Percentiles rank a stretch among this genome's conserved stretches.
phyloP scores from a whole-genome alignment of 352 stramenopile species.

The Elongisporangium anandrum region DNA sequence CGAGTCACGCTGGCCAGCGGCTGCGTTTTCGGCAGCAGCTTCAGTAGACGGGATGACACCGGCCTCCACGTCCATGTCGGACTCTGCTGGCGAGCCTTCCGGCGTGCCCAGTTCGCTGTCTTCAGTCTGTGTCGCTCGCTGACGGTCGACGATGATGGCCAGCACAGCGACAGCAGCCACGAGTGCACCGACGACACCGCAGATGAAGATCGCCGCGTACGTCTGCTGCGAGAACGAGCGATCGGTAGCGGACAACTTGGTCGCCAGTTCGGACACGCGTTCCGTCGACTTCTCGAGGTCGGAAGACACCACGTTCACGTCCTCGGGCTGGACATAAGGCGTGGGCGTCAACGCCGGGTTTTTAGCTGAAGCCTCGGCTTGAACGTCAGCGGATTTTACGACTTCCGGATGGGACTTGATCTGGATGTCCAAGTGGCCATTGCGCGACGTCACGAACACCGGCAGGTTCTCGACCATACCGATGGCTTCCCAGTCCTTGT shows the following conservation, averaged over 20 bases:
- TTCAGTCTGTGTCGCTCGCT: conserved; percentile 14
- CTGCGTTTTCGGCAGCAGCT: conserved; percentile 21
- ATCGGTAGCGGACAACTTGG: conserved; percentile 40
- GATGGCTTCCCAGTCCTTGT: conserved; percentile 9
- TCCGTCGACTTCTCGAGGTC: conserved; percentile 5
- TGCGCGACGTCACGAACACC: too few relatives aligned
- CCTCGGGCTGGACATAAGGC: too few relatives aligned
- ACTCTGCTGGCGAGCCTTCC: conserved; percentile 32
- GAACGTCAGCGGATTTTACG: too few relatives aligned
- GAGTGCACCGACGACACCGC: conserved; percentile 57
- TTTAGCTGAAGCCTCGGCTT: too few relatives aligned
- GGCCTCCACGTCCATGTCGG: conserved; percentile 60
- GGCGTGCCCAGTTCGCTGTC: conserved; percentile 35
- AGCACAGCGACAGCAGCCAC: conserved; percentile 61
- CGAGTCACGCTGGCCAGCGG: conserved; percentile 30
- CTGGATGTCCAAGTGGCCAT: too few relatives aligned
- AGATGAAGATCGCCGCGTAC: conserved; percentile 50
- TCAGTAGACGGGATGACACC: conserved; percentile 13
- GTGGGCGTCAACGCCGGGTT: too few relatives aligned
- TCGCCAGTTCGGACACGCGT: conserved; percentile 49
- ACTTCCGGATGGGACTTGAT: too few relatives aligned
- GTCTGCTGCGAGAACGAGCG: conserved; percentile 32
- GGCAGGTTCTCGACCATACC: background rate
- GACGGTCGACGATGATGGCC: conserved; percentile 38
- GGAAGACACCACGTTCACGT: too few relatives aligned